phyloP scores from a whole-genome alignment of 1,139 yeast genomes.

The Kodamaea fungicola region DNA sequence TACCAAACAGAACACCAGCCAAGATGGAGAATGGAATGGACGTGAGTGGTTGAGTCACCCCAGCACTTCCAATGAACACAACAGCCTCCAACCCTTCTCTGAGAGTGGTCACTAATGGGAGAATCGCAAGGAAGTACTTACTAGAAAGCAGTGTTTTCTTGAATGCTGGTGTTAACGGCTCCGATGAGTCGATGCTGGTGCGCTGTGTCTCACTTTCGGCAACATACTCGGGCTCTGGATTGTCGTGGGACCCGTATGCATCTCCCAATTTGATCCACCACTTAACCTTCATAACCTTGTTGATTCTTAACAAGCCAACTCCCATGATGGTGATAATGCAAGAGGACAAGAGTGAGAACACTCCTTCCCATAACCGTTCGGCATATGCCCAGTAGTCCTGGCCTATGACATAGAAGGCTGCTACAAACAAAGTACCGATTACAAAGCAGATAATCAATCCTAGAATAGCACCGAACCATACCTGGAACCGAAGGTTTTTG shows the following conservation, averaged over 20 bases:
- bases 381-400: slow-evolving; percentile 79
- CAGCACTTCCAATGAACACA: slow-evolving; percentile 47
- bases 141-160: slow-evolving; percentile 19
- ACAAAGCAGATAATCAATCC: slow-evolving; percentile 75
- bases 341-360: slow-evolving; percentile 77
- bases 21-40: slow-evolving; percentile 38
- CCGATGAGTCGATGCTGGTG: slow-evolving; percentile 12
- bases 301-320: slow-evolving; percentile 75
- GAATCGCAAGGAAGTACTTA: slow-evolving; percentile 37
- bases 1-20: slow-evolving; percentile 33
- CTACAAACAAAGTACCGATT: slow-evolving; percentile 73
- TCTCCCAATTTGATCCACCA: slow-evolving; percentile 50
- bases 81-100: slow-evolving; percentile 50
- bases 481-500: slow-evolving; percentile 53
- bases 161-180: slow-evolving; percentile 10
- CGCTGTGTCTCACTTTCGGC: slow-evolving; percentile 7
- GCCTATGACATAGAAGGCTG: slow-evolving; percentile 72
- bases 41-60: slow-evolving; percentile 36
- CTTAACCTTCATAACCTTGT: slow-evolving; percentile 48
- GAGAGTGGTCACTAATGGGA: slow-evolving; percentile 45
- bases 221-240: slow-evolving; percentile 1
- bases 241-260: slow-evolving; percentile 23
- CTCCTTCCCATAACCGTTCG: slow-evolving; percentile 90
- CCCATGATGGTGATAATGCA: slow-evolving; percentile 88
- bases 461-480: slow-evolving; percentile 76